These are phyloP conservation scores for Ceratocystis colombiana DNA, from an alignment of 2,329 filamentous ascomycete genomes.

Conservation along the genomic window DNA sequence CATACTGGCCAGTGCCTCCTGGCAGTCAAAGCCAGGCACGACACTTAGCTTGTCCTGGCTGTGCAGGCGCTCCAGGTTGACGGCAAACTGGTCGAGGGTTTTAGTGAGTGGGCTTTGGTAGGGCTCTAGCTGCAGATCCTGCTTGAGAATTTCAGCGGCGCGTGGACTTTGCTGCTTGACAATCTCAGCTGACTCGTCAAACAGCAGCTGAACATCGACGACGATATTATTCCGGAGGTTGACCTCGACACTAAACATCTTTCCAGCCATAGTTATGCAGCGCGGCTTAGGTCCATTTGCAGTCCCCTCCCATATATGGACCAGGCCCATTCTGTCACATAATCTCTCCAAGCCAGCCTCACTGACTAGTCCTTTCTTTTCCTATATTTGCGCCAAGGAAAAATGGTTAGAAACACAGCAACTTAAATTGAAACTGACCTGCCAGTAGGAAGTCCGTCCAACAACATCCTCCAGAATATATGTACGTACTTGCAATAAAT, in stretches of 20 bases:
- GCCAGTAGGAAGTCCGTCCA: not conserved
- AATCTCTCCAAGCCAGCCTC: conserved; percentile 65
- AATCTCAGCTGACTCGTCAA: conserved; percentile 49
- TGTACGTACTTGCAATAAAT: conserved; percentile 40
- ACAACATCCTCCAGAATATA: not conserved
- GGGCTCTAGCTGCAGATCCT: conserved; percentile 51
- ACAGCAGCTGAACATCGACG: conserved; percentile 51
- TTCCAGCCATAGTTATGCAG: conserved; percentile 49
- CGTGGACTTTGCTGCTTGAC: conserved; percentile 51
- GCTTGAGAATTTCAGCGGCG: conserved; percentile 55
- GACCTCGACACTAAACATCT: conserved; percentile 51
- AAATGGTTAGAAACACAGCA: conserved; percentile 18
- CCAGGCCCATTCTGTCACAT: conserved; percentile 56
- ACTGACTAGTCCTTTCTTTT: conserved; percentile 55
- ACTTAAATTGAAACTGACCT: not conserved
- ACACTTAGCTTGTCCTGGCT: conserved; percentile 62
- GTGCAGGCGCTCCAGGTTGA: conserved; percentile 60
- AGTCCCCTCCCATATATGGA: conserved; percentile 49
- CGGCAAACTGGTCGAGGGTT: conserved; percentile 57
- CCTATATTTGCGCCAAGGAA: conserved; percentile 28
- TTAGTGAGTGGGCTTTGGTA: conserved; percentile 58
- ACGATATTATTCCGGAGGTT: conserved; percentile 52
- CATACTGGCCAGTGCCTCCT: conserved; percentile 65
- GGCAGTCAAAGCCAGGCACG: conserved; percentile 59
- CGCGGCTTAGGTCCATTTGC: conserved; percentile 42